Evolutionary conservation across 129 eudicot genomes (phyloP), one percentile per base, ranked within the genome.

Genomic region (Lactuca saligna): DNA sequence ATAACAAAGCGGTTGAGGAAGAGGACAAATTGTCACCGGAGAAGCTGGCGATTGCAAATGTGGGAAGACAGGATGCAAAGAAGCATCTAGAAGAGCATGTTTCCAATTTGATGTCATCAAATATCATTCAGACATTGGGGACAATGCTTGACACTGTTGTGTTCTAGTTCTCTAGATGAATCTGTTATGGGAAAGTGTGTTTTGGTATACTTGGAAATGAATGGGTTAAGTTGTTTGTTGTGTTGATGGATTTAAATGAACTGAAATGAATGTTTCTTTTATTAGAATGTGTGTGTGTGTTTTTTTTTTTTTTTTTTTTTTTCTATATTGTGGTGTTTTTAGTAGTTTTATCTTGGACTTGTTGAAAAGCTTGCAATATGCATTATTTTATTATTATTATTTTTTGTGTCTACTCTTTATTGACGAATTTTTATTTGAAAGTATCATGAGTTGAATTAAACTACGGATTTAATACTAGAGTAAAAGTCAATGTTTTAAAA

Each of bases 31-130:
- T 91, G 81, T 60, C 97, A 12, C 96, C 97, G 15, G 97, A 91
- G 77, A 88, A 91, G 82, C 78, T 91, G 8, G 96, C 89, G 12
- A 91, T 91, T 68, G 97, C 96, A 31, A 91, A 91, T 63, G 97
- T 91, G 55, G 97, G 97, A 74, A 86, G 90, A 80, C 97, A 88
- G 77, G 96, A 91, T 41, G 97, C 96, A 0, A 91, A 91, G 91
- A 91, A 91, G 65, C 96, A 91, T 86, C 97, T 88, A 0, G 96
- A 91, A 83, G 97, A 91, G 65, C 95, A 88, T 39, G 96, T 91
- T 64, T 91, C 97, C 17, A 84, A 86, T 78, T 71, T 91, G 72
- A 91, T 88, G 97, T 91, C 97, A 32, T 83, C 97, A 20, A 91
- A 91, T 74, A 91, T 91, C 34, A 81, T 88, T 58, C 97, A 91